phyloP scores from a whole-genome alignment of 1,284 basidiomycete species.

The Ceratobasidium sp. region DNA sequence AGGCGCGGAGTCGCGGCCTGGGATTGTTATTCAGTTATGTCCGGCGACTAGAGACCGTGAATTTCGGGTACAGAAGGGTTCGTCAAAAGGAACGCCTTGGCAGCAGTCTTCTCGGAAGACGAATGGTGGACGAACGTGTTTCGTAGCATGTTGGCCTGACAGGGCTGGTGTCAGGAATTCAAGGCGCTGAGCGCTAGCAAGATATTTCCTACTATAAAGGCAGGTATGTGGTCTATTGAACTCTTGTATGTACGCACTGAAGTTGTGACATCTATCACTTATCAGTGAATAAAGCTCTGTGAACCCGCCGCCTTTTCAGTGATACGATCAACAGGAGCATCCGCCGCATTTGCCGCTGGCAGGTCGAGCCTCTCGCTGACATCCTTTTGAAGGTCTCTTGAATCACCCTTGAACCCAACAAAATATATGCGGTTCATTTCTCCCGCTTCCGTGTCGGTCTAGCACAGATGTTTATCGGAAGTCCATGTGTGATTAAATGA shows the following conservation, averaged over 20 bases:
- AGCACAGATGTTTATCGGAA: constrained; percentile 8
- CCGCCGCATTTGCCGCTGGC: constrained; percentile 75
- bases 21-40: not conserved
- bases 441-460: constrained; percentile 75
- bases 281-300: constrained; percentile 49
- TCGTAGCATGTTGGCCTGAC: not conserved
- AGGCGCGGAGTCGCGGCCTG: not conserved
- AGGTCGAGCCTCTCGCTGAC: constrained; percentile 73
- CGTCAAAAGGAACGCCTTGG: not conserved
- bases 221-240: too few species aligned
- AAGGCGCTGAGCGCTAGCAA: constrained; percentile 18
- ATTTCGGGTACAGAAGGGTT: not conserved
- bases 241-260: not conserved
- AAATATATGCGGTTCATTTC: constrained; percentile 77
- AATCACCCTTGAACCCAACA: constrained; percentile 84
- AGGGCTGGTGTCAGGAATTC: not conserved
- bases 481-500: constrained; percentile 40
- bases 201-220: not conserved
- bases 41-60: not conserved
- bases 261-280: not conserved
- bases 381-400: constrained; percentile 68
- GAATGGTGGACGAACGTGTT: constrained; percentile 1
- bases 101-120: not conserved
- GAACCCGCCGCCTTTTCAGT: constrained; percentile 64
- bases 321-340: constrained; percentile 72